Conservation (phyloP, 2,329 filamentous ascomycete genomes). For the Xylaria sp. region DNA sequence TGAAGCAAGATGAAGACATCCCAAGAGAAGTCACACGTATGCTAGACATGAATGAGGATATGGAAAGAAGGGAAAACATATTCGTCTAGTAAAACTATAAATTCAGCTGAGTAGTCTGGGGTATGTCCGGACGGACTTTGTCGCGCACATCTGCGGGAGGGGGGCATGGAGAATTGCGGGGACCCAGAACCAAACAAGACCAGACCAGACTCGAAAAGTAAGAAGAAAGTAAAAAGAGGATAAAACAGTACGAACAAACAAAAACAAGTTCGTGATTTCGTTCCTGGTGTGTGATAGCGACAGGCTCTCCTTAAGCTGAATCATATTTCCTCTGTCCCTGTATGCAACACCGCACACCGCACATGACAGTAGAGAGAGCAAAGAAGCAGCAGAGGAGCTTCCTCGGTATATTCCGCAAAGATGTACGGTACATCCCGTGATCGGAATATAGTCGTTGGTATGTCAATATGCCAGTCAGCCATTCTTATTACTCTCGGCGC, state of each 20-base stretch:
- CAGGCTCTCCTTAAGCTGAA: neutral
- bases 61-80: neutral
- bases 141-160: neutral
- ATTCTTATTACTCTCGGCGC: neutral
- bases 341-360: neutral
- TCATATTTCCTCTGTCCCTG: neutral
- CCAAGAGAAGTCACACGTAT: slow-evolving; percentile 1
- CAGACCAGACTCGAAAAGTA: neutral
- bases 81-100: neutral
- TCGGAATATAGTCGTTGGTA: neutral
- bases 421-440: neutral
- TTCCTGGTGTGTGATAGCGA: neutral
- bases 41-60: neutral
- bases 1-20: slow-evolving; percentile 3
- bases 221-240: neutral
- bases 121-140: slow-evolving; percentile 2
- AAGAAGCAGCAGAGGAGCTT: neutral
- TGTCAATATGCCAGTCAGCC: neutral
- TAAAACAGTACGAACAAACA: neutral
- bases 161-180: neutral
- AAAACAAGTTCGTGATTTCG: neutral
- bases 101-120: neutral
- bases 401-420: neutral
- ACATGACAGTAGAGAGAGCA: neutral
- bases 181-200: slow-evolving; percentile 20